phyloP scores from a whole-genome alignment of 371 early-diverging fungal genomes.

The Lichtheimia ramosa region DNA sequence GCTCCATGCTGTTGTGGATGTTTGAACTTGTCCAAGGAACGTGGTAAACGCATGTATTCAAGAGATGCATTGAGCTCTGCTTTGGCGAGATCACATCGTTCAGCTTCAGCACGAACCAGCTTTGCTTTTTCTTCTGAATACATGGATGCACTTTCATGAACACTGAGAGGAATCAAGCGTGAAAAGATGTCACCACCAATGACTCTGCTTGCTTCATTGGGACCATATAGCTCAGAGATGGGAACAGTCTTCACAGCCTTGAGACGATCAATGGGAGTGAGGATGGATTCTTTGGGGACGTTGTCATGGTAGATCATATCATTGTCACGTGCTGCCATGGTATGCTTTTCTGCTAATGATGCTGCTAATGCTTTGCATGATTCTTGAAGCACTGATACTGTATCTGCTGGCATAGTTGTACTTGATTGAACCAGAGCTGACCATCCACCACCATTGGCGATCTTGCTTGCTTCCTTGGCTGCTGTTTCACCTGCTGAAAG shows the following conservation, averaged over 20 bases:
- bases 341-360: slow-evolving; percentile 60
- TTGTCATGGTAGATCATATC: slow-evolving; percentile 94
- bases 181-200: slow-evolving; percentile 87
- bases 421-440: slow-evolving; percentile 26
- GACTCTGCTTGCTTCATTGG: slow-evolving; percentile 69
- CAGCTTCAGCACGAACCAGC: slow-evolving; percentile 78
- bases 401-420: slow-evolving; percentile 53
- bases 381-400: slow-evolving; percentile 63
- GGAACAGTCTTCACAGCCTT: slow-evolving; percentile 76
- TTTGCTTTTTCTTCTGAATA: slow-evolving; percentile 96
- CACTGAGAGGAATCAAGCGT: slow-evolving; percentile 84
- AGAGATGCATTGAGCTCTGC: slow-evolving; percentile 85
- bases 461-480: slow-evolving; percentile 83
- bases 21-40: slow-evolving; percentile 69
- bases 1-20: slow-evolving; percentile 19
- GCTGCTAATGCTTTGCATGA: slow-evolving; percentile 60
- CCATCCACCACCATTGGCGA: slow-evolving; percentile 64
- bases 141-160: slow-evolving; percentile 88
- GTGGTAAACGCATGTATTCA: slow-evolving; percentile 85
- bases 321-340: slow-evolving; percentile 78
- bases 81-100: slow-evolving; percentile 77
- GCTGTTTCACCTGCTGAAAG: slow-evolving; percentile 73
- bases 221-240: slow-evolving; percentile 72
- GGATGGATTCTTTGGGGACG: slow-evolving; percentile 77
- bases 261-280: slow-evolving; percentile 82